phyloP scores from a whole-genome alignment of 2,329 filamentous ascomycete species.

The Dactylellina sp. region DNA sequence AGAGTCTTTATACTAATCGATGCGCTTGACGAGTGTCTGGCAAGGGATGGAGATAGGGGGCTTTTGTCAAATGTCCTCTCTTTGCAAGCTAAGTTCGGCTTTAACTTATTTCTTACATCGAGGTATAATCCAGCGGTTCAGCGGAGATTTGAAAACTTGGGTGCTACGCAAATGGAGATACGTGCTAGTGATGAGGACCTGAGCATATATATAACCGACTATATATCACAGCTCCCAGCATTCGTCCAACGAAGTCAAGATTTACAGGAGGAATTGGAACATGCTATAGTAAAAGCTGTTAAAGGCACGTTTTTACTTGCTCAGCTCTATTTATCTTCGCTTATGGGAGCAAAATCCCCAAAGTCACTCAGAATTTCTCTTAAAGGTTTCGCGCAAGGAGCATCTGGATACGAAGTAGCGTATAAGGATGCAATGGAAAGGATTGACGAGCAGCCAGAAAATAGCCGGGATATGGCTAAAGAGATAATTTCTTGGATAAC shows the following conservation, averaged over 20 bases:
- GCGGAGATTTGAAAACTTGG: no score
- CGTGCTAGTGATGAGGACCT: no score
- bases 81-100: slow-evolving; percentile 55
- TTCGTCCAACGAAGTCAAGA: no score
- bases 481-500: slow-evolving; percentile 30
- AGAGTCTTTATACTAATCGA: slow-evolving; percentile 10
- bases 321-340: slow-evolving; percentile 63
- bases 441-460: slow-evolving; percentile 7
- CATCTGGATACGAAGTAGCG: slow-evolving; percentile 11
- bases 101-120: slow-evolving; percentile 62
- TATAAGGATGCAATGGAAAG: slow-evolving; percentile 13
- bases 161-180: no score
- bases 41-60: not conserved
- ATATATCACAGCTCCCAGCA: no score
- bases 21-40: slow-evolving; percentile 13
- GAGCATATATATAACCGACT: no score
- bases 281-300: no score
- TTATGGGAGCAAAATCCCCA: slow-evolving; percentile 61
- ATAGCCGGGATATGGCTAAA: not conserved
- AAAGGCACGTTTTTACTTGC: slow-evolving; percentile 66
- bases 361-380: slow-evolving; percentile 63
- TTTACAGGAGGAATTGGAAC: no score
- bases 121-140: slow-evolving; percentile 60
- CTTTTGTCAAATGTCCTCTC: slow-evolving; percentile 59
- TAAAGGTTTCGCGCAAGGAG: slow-evolving; percentile 61